Conservation (phyloP, 208 protist genomes). For the Leishmania major region DNA sequence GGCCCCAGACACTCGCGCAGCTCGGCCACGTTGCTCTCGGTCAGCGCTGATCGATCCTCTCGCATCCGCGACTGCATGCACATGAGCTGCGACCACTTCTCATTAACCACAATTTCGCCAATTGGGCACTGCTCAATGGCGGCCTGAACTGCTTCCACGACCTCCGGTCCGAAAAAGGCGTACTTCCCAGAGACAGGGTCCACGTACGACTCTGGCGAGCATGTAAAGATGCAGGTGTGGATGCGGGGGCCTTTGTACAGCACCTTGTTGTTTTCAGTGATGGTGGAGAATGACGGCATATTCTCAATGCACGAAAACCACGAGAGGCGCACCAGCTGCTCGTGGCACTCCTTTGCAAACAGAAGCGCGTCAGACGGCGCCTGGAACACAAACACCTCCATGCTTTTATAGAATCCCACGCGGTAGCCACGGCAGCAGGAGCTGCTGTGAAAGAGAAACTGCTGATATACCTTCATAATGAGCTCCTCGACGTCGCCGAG, state of each 20-base stretch:
- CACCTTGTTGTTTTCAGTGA: slow-evolving; percentile 50
- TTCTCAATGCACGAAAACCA: slow-evolving; percentile 47
- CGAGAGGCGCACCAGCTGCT: slow-evolving; percentile 53
- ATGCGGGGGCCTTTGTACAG: slow-evolving; percentile 82
- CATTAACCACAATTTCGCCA: slow-evolving; percentile 84
- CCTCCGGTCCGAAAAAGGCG: slow-evolving; percentile 69
- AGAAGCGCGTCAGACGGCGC: slow-evolving; percentile 60
- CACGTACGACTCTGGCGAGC: slow-evolving; percentile 65
- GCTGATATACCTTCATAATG: slow-evolving; percentile 69
- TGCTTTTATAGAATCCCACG: slow-evolving; percentile 43
- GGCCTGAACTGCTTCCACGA: slow-evolving; percentile 55
- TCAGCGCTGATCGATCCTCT: slow-evolving; percentile 8
- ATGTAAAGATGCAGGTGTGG: slow-evolving; percentile 85
- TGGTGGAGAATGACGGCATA: slow-evolving; percentile 40
- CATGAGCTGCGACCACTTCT: slow-evolving; percentile 52
- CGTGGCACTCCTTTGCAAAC: slow-evolving; percentile 74
- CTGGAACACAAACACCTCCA: slow-evolving; percentile 83
- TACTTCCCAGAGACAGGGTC: slow-evolving; percentile 65
- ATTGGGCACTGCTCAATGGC: slow-evolving; percentile 54
- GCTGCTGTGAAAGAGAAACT: slow-evolving; percentile 54
- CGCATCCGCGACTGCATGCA: slow-evolving; percentile 45
- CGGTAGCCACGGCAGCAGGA: slow-evolving; percentile 52
- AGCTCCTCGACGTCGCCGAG: slow-evolving; percentile 58
- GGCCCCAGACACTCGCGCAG: slow-evolving; percentile 42
- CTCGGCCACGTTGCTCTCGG: slow-evolving; percentile 8